phyloP scores from a whole-genome alignment of 139 green algal species.

The Chlamydomonas schloesseri region DNA sequence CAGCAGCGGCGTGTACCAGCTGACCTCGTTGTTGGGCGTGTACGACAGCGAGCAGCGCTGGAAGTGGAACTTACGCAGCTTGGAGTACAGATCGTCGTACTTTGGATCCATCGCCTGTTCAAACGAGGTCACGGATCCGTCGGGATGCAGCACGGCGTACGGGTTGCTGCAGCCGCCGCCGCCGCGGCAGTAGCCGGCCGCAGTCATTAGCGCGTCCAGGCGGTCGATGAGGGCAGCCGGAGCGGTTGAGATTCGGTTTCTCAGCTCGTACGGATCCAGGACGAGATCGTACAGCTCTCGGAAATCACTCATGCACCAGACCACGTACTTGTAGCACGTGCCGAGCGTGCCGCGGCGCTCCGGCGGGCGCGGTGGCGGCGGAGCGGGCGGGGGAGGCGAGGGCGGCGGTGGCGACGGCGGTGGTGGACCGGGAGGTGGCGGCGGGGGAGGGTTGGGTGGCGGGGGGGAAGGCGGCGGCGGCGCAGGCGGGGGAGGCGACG shows the following conservation, averaged over 20 bases:
- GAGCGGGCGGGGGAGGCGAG: neutral
- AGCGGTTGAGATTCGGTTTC: conserved; percentile 15
- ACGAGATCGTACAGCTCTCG: conserved; percentile 48
- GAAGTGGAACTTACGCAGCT: neutral
- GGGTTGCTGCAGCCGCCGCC: conserved; percentile 5
- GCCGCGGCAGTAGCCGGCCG: conserved; percentile 27
- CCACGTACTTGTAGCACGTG: conserved; percentile 49
- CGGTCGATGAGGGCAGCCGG: neutral
- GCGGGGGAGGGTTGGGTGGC: neutral
- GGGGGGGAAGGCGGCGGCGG: neutral
- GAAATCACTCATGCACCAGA: conserved; percentile 28
- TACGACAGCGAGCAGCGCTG: neutral
- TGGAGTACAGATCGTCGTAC: neutral
- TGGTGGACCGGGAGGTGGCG: neutral
- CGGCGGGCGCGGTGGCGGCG: neutral
- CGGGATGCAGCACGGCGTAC: conserved; percentile 23
- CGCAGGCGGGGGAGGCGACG: neutral
- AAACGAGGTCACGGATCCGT: conserved; percentile 14
- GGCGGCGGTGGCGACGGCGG: neutral
- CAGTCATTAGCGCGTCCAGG: conserved; percentile 29
- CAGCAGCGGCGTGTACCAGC: neutral
- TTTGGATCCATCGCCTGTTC: neutral
- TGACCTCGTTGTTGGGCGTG: neutral
- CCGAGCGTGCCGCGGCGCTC: neutral
- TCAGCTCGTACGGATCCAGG: conserved; percentile 44